Percentiles rank a stretch among this genome's conserved stretches.
Conservation (phyloP, 2,329 filamentous ascomycete genomes). For the Cladophialophora exuberans region DNA sequence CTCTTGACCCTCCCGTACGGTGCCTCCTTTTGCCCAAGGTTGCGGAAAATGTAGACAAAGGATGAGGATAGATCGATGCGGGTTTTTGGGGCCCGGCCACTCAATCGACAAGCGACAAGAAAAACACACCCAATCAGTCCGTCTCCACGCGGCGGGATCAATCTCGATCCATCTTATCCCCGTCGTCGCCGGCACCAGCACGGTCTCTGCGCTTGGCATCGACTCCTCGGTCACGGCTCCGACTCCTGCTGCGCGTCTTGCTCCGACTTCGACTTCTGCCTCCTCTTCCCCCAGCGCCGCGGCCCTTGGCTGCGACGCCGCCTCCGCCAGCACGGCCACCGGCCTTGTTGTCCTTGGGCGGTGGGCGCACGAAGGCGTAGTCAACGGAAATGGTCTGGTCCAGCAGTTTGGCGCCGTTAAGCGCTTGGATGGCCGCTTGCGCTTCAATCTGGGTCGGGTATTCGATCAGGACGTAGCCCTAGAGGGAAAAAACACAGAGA, state of each 20-base stretch:
- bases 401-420: conserved; percentile 63
- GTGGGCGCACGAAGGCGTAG: conserved; percentile 67
- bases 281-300: conserved; percentile 42
- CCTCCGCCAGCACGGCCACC: conserved; percentile 44
- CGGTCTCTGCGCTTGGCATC: conserved; percentile 8
- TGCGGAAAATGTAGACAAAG: too few species aligned
- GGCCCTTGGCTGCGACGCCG: conserved; percentile 18
- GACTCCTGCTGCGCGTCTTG: conserved; percentile 38
- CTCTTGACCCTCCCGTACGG: too few species aligned
- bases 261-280: conserved; percentile 50
- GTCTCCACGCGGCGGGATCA: too few species aligned
- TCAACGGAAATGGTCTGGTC: conserved; percentile 69
- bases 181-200: too few species aligned
- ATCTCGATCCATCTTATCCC: conserved; percentile 30
- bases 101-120: too few species aligned
- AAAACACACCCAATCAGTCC: too few species aligned
- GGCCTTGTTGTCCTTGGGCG: conserved; percentile 57
- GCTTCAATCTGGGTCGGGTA: conserved; percentile 67
- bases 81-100: too few species aligned
- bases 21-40: too few species aligned
- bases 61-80: too few species aligned
- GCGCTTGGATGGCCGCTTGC: conserved; percentile 63
- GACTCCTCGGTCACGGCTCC: conserved; percentile 18
- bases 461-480: conserved; percentile 70
- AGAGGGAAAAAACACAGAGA: too few species aligned